Evolutionary conservation across 164 flowering plant species (phyloP), one percentile per base, ranked within the genome.

Genomic region (Annona squamosa): DNA sequence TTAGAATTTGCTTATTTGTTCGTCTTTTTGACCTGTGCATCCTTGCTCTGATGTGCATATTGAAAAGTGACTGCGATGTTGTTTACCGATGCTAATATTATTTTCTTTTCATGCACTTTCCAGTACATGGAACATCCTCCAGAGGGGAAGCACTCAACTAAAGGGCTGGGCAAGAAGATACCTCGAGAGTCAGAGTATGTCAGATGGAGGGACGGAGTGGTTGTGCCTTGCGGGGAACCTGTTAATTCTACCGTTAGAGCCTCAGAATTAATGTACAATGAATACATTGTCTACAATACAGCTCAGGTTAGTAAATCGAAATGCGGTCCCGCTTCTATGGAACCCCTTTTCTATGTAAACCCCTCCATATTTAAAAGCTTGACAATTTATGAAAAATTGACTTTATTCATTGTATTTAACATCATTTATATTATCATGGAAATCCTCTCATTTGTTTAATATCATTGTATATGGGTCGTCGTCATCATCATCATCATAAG

Each of bases 81-180:
- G 59, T 52, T 52, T 52, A 52, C 59, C 13, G 59, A 52, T 16
- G 10, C 10, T 52, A 3, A 9, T 10, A 5, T 52, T 52, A 9
- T 52, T 52, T 9, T 52, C 59, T 52, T 10, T 10, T 52, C 10
- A 52, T 52, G 13, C 1, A 7, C 59, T 16, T 2, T 52, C n/a
- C 74, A 93, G 99, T 86, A 93, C 74, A 89, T 96, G 88, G 98
- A 91, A 3, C 89, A 84, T 52, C 99, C 95, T 75, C 99, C 99
- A 12, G 67, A 75, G 74, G 97, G 99, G 71, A 93, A 92, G 84
- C 95, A 96, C 80, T 93, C 99, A 13, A 93, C 97, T 63, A 93
- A 95, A 85, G 98, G 99, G 57, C 87, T 93, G 59, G 97, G 98
- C 71, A 90, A 88, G 85, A 90, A 80, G 69, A 79, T 84, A 73